Evolutionary conservation across 495 filamentous ascomycete species (phyloP).

Genomic region (Podospora conica): DNA sequence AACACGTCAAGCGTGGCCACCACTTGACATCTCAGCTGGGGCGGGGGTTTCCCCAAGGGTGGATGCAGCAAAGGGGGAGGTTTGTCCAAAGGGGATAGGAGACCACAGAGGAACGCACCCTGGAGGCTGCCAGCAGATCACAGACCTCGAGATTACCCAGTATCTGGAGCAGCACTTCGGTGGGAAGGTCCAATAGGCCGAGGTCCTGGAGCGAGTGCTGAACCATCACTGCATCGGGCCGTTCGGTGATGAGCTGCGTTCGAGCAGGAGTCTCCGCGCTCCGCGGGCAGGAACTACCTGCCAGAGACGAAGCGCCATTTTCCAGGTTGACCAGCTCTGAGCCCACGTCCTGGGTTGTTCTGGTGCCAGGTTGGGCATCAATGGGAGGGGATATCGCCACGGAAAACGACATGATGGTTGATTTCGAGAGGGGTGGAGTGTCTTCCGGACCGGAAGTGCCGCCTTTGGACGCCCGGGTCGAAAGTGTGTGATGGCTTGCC

Average conservation of each 20-base stretch:
- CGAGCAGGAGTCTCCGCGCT: not conserved
- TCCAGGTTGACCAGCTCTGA: not conserved
- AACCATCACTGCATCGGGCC: not conserved
- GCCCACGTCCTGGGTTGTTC: not conserved
- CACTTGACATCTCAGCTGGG: not conserved
- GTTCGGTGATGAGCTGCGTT: not conserved
- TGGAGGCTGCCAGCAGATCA: constrained; percentile 49
- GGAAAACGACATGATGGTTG: not conserved
- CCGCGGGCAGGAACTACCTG: not conserved
- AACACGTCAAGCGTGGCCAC: not conserved
- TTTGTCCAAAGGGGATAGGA: constrained; percentile 13
- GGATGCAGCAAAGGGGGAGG: not conserved
- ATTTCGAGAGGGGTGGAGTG: not conserved
- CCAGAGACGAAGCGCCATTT: not conserved
- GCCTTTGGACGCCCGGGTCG: constrained; percentile 8
- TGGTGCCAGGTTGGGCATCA: constrained; percentile 10
- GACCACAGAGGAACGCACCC: constrained; percentile 37
- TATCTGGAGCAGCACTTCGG: constrained; percentile 51
- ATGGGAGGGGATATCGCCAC: not conserved
- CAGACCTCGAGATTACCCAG: constrained; percentile 51
- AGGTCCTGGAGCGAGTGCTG: not conserved
- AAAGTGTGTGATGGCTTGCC: constrained; percentile 21
- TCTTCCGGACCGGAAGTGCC: not conserved
- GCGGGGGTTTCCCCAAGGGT: not conserved
- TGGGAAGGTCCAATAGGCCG: constrained; percentile 37